A percentile compares a stretch with the other conserved stretches of the same genome.
These are phyloP conservation scores for Pseudevernia furfuracea DNA, from an alignment of 495 filamentous ascomycete species.

Conservation along the genomic window DNA sequence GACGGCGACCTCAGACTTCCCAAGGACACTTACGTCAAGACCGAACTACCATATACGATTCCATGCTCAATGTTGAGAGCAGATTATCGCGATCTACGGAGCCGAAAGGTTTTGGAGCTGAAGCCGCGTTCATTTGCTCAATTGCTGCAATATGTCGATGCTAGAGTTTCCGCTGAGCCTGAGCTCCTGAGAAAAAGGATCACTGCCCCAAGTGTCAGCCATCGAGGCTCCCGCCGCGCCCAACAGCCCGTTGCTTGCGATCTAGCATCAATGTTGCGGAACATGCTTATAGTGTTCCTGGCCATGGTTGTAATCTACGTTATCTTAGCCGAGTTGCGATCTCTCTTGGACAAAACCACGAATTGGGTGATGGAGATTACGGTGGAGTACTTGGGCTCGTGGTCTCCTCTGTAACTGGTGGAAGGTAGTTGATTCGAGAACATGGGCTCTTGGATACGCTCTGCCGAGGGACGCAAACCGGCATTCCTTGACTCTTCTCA, in stretches of 20 bases:
- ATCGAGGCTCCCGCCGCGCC: background rate
- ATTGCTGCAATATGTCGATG: background rate
- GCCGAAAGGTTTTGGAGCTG: background rate
- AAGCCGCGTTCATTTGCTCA: background rate
- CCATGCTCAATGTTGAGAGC: background rate
- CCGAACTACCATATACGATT: background rate
- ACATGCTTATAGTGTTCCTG: background rate
- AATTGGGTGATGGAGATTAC: background rate
- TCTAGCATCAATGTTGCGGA: background rate
- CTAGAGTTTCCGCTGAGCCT: background rate
- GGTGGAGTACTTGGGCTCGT: background rate
- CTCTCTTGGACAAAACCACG: background rate
- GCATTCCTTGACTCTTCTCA: background rate
- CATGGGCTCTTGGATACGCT: background rate
- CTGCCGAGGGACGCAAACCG: background rate
- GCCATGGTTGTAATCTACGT: background rate
- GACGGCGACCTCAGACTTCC: background rate
- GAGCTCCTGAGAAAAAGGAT: background rate
- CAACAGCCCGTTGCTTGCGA: background rate
- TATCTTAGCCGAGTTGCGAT: background rate
- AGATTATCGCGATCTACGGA: background rate
- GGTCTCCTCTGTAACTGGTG: background rate
- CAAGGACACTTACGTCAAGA: background rate
- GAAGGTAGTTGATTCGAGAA: background rate
- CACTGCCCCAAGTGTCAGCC: background rate